Base-by-base conservation (phyloP, 2,329 filamentous ascomycete genomes). In the Cladophialophora yegresii region DNA sequence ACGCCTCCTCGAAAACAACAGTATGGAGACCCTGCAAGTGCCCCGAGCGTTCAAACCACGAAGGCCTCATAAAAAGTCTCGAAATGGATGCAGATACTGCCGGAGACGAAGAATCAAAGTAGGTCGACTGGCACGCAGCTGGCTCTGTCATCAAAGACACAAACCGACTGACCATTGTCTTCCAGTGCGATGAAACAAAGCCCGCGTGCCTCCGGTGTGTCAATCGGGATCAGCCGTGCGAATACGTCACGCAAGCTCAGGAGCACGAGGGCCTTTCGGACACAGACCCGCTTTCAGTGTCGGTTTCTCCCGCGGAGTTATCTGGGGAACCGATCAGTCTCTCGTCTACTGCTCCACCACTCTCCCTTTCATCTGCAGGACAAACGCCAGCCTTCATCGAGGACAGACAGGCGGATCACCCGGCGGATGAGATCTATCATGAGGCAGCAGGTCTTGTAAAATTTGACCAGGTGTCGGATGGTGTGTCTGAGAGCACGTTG, bases 71-170 rank as follows among this genome's bases (percentile, higher is more conserved):
- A 64, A 40, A 20, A 64, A 64, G 36, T 64, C 62, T 53, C 58
- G 62, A 13, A 61, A 61, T 61, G 62, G 62, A 13, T 64, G 62
- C 50, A 40, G 45, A 26, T 53, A 61, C 30, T 64, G 62, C 55
- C 32, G 62, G 23, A 32, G 62, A 28, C 62, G 62, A n/a, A 61
- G 55, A 36, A 61, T 64, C 50, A 64, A 64, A 58, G 62, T 61
- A 64, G 23, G 58, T 53, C 28, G 16, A 16, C 26, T 43, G 36
- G 13, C 57, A 55, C 13, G 7, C 26, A 50, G 45, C 45, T 12
- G 4, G 9, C 40, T 53, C 16, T 23, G 16, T 28, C 8, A 16
- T 26, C 54, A 9, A 12, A 23, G 32, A 23, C 20, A n/a, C 20
- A 23, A 12, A 50, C n/a, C 2, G 28, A 28, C 51, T 54, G 51